Conservation (phyloP, 306 rosid species). For the Quercus variabilis region DNA sequence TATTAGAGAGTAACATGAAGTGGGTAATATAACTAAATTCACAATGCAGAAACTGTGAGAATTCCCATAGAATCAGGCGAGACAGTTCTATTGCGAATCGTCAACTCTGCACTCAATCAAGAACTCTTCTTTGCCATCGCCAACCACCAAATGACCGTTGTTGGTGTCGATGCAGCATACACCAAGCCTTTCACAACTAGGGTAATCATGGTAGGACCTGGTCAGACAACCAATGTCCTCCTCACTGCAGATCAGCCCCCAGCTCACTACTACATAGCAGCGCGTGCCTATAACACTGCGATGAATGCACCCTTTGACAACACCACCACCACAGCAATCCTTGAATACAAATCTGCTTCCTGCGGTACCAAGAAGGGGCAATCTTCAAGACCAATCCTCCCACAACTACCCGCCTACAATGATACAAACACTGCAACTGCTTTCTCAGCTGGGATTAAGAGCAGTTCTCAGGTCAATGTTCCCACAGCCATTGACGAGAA, state of each 20-base stretch:
- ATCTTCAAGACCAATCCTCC: constrained; percentile 39
- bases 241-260: constrained; percentile 74
- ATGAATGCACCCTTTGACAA: constrained; percentile 84
- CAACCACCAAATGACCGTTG: constrained; percentile 77
- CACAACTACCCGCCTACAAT: constrained; percentile 59
- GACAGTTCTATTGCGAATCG: constrained; percentile 62
- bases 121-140: constrained; percentile 78
- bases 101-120: constrained; percentile 83
- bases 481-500: constrained; percentile 43
- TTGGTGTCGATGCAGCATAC: constrained; percentile 71
- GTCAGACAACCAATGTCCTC: constrained; percentile 81
- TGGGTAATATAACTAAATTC: not conserved
- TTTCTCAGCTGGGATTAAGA: constrained; percentile 48
- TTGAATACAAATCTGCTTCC: constrained; percentile 58
- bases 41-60: constrained; percentile 61
- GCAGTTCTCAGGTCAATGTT: constrained; percentile 45
- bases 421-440: constrained; percentile 71
- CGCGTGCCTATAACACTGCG: constrained; percentile 65
- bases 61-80: constrained; percentile 56
- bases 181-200: constrained; percentile 61
- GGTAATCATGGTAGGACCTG: constrained; percentile 80
- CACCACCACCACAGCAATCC: constrained; percentile 93
- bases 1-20: not conserved
- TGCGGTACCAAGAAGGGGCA: constrained; percentile 31
- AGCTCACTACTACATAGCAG: constrained; percentile 74